Percentiles rank a stretch among this genome's conserved stretches.
Conservation (phyloP, 2,329 filamentous ascomycete genomes). For the Ceratocystis destructans region DNA sequence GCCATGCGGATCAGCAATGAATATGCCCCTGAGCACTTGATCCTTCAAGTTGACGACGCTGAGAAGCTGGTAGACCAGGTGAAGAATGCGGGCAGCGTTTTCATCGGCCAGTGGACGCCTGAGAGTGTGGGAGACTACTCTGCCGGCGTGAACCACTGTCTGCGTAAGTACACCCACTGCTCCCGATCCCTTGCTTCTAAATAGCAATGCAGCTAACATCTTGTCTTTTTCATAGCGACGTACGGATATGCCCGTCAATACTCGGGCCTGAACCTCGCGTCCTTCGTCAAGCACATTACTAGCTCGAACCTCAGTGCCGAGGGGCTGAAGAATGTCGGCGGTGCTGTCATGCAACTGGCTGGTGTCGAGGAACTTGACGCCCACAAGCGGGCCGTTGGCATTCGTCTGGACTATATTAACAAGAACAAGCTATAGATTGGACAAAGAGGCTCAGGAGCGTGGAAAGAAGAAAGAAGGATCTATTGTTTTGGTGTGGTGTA, state of each 20-base stretch:
- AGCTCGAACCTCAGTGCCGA: slow-evolving; percentile 78
- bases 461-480: neutral
- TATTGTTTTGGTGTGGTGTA: neutral
- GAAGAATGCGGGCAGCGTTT: slow-evolving; percentile 89
- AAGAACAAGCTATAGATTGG: slow-evolving; percentile 19
- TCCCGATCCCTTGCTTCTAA: neutral
- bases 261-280: slow-evolving; percentile 88
- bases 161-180: slow-evolving; percentile 53
- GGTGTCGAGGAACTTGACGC: slow-evolving; percentile 91
- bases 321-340: slow-evolving; percentile 71
- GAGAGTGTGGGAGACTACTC: slow-evolving; percentile 98
- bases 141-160: slow-evolving; percentile 90
- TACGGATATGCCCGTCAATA: slow-evolving; percentile 98
- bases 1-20: slow-evolving; percentile 76
- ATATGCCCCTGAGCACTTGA: slow-evolving; percentile 93
- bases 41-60: slow-evolving; percentile 72
- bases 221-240: slow-evolving; percentile 48
- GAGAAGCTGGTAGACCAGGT: slow-evolving; percentile 62
- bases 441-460: neutral
- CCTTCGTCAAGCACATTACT: slow-evolving; percentile 96
- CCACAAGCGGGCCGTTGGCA: slow-evolving; percentile 77
- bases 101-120: slow-evolving; percentile 90
- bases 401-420: slow-evolving; percentile 49
- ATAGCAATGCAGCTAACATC: slow-evolving; percentile 20
- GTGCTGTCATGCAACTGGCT: slow-evolving; percentile 86